Conservation (phyloP, 176 grass and related monocot species). For the Zoysia pacifica region DNA sequence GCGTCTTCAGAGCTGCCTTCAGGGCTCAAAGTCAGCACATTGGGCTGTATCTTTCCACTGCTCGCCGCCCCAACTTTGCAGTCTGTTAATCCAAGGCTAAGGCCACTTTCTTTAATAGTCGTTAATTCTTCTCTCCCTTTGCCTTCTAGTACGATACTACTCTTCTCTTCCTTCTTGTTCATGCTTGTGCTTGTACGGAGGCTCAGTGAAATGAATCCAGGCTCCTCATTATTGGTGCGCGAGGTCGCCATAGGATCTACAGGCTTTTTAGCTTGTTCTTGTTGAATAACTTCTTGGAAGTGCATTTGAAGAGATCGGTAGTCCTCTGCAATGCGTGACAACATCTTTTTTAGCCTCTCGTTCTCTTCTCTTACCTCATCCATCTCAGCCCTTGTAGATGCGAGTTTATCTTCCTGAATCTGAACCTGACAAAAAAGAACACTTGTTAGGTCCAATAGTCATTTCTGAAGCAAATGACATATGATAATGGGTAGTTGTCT, state of each 20-base stretch:
- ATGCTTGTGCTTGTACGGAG: slow-evolving; percentile 52
- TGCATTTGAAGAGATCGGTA: slow-evolving; percentile 70
- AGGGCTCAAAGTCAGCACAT: slow-evolving; percentile 57
- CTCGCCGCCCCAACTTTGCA: slow-evolving; percentile 38
- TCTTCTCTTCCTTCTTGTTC: slow-evolving; percentile 48
- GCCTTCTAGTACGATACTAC: neutral
- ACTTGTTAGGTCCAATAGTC: neutral
- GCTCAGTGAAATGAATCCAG: slow-evolving; percentile 48
- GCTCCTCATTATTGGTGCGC: slow-evolving; percentile 27
- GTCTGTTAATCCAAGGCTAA: slow-evolving; percentile 56
- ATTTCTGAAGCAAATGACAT: slow-evolving; percentile 39
- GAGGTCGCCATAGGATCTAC: neutral
- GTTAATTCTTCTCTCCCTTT: slow-evolving; percentile 27
- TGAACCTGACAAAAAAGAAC: slow-evolving; percentile 1
- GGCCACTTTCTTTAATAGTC: slow-evolving; percentile 37
- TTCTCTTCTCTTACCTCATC: slow-evolving; percentile 80
- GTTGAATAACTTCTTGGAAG: slow-evolving; percentile 51
- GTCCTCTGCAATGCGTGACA: slow-evolving; percentile 55
- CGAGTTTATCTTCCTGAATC: slow-evolving; percentile 53
- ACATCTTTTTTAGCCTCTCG: slow-evolving; percentile 60
- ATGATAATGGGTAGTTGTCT: slow-evolving; percentile 38
- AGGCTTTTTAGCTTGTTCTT: slow-evolving; percentile 35
- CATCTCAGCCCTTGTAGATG: slow-evolving; percentile 75
- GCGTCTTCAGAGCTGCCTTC: slow-evolving; percentile 54
- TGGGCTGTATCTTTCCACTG: slow-evolving; percentile 22